phyloP scores from a whole-genome alignment of 2,329 filamentous ascomycete species.

The Gliomastix tumulicola region DNA sequence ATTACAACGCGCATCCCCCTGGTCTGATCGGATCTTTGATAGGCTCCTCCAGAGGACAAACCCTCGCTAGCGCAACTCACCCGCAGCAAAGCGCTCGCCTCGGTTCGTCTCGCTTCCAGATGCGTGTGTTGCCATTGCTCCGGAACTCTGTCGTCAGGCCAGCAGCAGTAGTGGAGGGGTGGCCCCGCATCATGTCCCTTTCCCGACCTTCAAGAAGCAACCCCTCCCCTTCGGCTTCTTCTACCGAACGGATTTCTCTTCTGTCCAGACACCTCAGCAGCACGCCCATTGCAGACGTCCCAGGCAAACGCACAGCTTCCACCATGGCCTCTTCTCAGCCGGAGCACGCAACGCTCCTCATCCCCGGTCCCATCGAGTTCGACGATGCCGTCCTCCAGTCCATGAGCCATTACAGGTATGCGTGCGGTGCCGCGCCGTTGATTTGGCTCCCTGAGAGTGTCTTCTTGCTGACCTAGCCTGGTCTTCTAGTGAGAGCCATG shows the following conservation, averaged over 20 bases:
- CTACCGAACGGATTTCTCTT: slow-evolving; percentile 19
- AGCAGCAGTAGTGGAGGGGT: no score
- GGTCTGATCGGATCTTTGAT: no score
- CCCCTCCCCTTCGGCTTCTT: slow-evolving; percentile 9
- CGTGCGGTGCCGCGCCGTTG: neutral
- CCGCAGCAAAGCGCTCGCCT: no score
- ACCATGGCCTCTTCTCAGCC: slow-evolving; percentile 58
- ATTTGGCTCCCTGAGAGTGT: neutral
- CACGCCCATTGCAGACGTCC: slow-evolving; percentile 8
- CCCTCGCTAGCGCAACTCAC: no score
- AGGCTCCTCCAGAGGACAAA: no score
- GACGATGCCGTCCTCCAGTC: slow-evolving; percentile 93
- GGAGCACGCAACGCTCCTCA: slow-evolving; percentile 70
- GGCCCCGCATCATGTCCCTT: no score
- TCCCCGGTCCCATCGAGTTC: slow-evolving; percentile 96
- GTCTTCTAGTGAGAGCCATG: slow-evolving; percentile 75
- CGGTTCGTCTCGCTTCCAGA: no score
- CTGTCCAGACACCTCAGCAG: slow-evolving; percentile 15
- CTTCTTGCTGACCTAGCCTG: no score
- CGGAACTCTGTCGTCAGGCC: no score
- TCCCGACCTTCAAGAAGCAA: neutral
- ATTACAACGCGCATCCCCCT: no score
- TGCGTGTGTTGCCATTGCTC: no score
- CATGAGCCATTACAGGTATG: slow-evolving; percentile 87
- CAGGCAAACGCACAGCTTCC: slow-evolving; percentile 14